Conservation (phyloP, 2,329 filamentous ascomycete genomes). For the Coniochaeta sp. region DNA sequence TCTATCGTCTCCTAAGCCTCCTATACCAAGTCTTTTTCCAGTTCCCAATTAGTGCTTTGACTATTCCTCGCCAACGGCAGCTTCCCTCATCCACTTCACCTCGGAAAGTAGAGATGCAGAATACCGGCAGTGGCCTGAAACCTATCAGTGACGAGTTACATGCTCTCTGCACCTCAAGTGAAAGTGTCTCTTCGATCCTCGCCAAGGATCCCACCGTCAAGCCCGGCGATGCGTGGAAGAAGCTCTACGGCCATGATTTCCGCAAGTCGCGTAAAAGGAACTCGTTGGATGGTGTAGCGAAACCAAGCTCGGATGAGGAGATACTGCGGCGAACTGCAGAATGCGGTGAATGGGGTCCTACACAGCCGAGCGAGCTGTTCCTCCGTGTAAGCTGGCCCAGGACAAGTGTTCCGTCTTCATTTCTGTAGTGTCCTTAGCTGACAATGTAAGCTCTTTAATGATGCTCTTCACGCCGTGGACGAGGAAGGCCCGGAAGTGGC, state of each 20-base stretch:
- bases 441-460: slow-evolving; percentile 49
- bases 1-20: slow-evolving; percentile 4
- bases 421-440: slow-evolving; percentile 2
- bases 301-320: slow-evolving; percentile 17
- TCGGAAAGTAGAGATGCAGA: slow-evolving; percentile 1
- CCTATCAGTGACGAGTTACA: slow-evolving; percentile 37
- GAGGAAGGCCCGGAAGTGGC: slow-evolving; percentile 41
- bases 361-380: slow-evolving; percentile 60
- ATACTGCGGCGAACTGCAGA: slow-evolving; percentile 44
- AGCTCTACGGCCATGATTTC: slow-evolving; percentile 37
- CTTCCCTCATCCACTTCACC: background rate
- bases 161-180: slow-evolving; percentile 40
- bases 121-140: slow-evolving; percentile 1
- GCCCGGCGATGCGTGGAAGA: slow-evolving; percentile 46
- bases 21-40: slow-evolving; percentile 20
- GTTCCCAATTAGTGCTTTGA: slow-evolving; percentile 21
- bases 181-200: slow-evolving; percentile 51
- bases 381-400: slow-evolving; percentile 35
- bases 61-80: slow-evolving; percentile 15
- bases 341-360: slow-evolving; percentile 62
- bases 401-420: background rate
- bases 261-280: slow-evolving; percentile 8
- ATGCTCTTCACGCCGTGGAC: slow-evolving; percentile 50
- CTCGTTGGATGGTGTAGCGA: slow-evolving; percentile 6
- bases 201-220: slow-evolving; percentile 43